Evolutionary conservation across 2,329 filamentous ascomycete genomes (phyloP).

Genomic region (Fusarium heterosporum): DNA sequence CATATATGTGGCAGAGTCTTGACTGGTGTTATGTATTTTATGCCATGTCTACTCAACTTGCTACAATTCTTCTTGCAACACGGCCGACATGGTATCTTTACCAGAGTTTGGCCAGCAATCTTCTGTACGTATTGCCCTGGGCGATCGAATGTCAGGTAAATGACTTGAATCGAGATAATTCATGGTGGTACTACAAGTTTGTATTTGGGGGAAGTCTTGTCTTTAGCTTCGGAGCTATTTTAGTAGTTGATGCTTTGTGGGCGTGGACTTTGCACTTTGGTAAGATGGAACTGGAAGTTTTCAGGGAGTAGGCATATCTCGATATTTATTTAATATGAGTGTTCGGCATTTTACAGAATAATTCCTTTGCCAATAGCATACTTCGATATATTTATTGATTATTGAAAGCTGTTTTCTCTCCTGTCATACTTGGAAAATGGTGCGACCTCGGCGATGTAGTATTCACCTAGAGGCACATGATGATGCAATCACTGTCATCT

Average conservation of each 20-base stretch:
- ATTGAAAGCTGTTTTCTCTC: too few species aligned
- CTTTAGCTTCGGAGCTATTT: constrained; percentile 71
- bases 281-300: constrained; percentile 55
- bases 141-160: constrained; percentile 69
- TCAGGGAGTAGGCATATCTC: constrained; percentile 35
- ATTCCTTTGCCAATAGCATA: not conserved
- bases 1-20: constrained; percentile 72
- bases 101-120: constrained; percentile 73
- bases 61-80: constrained; percentile 72
- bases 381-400: too few species aligned
- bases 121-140: constrained; percentile 78
- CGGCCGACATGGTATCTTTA: constrained; percentile 74
- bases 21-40: constrained; percentile 79
- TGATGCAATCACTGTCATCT: constrained; percentile 20
- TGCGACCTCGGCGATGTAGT: not conserved
- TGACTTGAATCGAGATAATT: constrained; percentile 62
- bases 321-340: not conserved
- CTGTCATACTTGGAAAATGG: not conserved
- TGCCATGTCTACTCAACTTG: constrained; percentile 72
- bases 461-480: not conserved
- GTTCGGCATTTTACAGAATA: not conserved
- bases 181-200: constrained; percentile 75
- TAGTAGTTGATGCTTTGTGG: constrained; percentile 64
- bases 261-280: constrained; percentile 61
- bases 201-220: constrained; percentile 77